These are phyloP conservation scores for Aaosphaeria pasadenensis DNA, from an alignment of 2,329 filamentous ascomycete genomes.

Conservation along the genomic window DNA sequence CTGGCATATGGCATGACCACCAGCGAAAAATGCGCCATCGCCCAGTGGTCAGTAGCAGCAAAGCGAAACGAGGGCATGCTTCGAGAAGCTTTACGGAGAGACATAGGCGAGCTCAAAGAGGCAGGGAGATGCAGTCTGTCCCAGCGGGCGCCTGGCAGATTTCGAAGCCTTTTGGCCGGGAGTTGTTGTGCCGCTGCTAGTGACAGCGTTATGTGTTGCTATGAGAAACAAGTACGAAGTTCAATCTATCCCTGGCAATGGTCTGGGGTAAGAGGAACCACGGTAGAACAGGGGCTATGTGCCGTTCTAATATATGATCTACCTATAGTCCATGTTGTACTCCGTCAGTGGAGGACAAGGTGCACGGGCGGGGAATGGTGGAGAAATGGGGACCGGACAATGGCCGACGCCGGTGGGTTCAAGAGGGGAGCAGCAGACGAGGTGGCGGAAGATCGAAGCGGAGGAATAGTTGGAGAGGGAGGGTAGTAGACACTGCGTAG, in stretches of 20 bases:
- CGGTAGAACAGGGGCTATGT: not conserved
- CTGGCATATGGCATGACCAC: conserved; percentile 18
- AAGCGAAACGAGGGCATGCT: conserved; percentile 16
- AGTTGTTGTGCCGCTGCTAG: conserved; percentile 12
- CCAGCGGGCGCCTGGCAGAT: conserved; percentile 9
- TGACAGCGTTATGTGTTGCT: not conserved
- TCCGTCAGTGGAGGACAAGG: too few relatives aligned
- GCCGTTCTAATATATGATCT: too few relatives aligned
- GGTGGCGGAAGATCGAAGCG: too few relatives aligned
- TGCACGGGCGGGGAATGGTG: too few relatives aligned
- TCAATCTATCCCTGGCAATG: conserved; percentile 28
- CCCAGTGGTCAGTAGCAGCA: conserved; percentile 9
- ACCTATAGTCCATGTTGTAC: too few relatives aligned
- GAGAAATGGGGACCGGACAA: too few relatives aligned
- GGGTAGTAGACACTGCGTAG: too few relatives aligned
- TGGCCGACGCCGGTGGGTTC: too few relatives aligned
- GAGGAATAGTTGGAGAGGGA: too few relatives aligned
- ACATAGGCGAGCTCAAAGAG: conserved; percentile 19
- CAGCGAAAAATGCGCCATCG: conserved; percentile 11
- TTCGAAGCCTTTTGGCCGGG: conserved; percentile 27
- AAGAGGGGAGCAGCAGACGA: too few relatives aligned
- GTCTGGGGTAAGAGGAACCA: conserved; percentile 2
- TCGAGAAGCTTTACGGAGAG: conserved; percentile 20
- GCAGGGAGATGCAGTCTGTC: conserved; percentile 15
- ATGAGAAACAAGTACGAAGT: conserved; percentile 4